phyloP scores from a whole-genome alignment of 2,329 filamentous ascomycete species.

The Trichoderma sp. region DNA sequence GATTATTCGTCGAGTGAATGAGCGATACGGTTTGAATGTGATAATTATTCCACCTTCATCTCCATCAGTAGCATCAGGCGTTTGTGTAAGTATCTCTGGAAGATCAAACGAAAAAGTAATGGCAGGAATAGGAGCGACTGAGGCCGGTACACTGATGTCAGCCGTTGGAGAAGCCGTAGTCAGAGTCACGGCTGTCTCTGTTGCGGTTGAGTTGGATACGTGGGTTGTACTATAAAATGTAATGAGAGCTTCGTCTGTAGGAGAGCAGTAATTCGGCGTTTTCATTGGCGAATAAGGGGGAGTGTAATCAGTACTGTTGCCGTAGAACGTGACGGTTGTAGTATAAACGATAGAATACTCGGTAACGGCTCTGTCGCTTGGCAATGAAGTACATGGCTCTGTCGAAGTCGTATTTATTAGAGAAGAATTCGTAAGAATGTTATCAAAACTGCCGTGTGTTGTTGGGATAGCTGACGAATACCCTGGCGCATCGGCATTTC shows the following conservation, averaged over 20 bases:
- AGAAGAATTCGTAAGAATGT: neutral
- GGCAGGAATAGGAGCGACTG: neutral
- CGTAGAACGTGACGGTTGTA: slow-evolving; percentile 54
- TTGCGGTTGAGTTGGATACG: slow-evolving; percentile 25
- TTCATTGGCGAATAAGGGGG: slow-evolving; percentile 49
- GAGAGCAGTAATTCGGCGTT: slow-evolving; percentile 46
- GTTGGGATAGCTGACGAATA: neutral
- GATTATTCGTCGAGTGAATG: slow-evolving; percentile 37
- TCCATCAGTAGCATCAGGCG: neutral
- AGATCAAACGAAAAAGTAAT: slow-evolving; percentile 7
- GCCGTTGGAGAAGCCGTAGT: neutral
- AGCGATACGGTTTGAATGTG: slow-evolving; percentile 15
- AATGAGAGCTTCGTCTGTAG: slow-evolving; percentile 24
- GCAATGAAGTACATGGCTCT: slow-evolving; percentile 42
- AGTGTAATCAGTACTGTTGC: slow-evolving; percentile 52
- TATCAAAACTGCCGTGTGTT: neutral
- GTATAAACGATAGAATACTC: slow-evolving; percentile 54
- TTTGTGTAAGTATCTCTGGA: slow-evolving; percentile 1
- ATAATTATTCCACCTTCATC: slow-evolving; percentile 4
- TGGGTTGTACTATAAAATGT: slow-evolving; percentile 12
- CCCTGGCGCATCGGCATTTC: neutral
- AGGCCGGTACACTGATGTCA: neutral
- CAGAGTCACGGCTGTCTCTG: neutral
- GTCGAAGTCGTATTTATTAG: slow-evolving; percentile 30
- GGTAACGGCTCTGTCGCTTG: slow-evolving; percentile 40